Percentiles rank a stretch among this genome's conserved stretches.
phyloP scores from a whole-genome alignment of 1,139 yeast species.

The Protomyces macrosporus region DNA sequence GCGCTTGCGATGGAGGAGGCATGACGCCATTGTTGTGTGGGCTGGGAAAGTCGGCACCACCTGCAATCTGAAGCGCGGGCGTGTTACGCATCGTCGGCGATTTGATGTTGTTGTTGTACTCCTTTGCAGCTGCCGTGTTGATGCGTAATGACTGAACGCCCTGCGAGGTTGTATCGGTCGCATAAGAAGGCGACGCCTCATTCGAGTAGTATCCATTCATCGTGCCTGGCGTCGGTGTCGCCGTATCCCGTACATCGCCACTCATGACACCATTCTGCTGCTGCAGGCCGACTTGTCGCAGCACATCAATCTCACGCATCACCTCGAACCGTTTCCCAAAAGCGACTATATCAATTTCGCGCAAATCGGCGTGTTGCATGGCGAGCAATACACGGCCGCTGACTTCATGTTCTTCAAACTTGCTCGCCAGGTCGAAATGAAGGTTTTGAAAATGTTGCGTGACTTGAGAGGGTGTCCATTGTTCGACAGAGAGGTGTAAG shows the following conservation, averaged over 20 bases:
- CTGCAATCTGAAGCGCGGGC: background rate
- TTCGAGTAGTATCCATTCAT: too few species aligned
- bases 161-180: background rate
- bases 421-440: constrained; percentile 69
- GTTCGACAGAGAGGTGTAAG: constrained; percentile 6
- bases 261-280: background rate
- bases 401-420: constrained; percentile 80
- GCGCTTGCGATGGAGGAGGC: too few species aligned
- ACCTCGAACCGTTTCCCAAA: constrained; percentile 95
- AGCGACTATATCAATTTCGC: constrained; percentile 83
- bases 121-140: background rate
- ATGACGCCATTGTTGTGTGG: background rate
- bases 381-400: constrained; percentile 81
- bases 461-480: constrained; percentile 88
- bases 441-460: constrained; percentile 64
- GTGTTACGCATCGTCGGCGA: background rate
- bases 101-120: background rate
- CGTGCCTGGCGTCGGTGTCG: background rate
- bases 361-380: constrained; percentile 75
- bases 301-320: constrained; percentile 76
- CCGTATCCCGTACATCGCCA: background rate
- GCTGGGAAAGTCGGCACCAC: background rate
- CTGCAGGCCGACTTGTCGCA: constrained; percentile 35
- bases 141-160: background rate
- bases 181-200: background rate